Conservation (phyloP, 352 stramenopile genomes). For the Globisporangium cystogenes region DNA sequence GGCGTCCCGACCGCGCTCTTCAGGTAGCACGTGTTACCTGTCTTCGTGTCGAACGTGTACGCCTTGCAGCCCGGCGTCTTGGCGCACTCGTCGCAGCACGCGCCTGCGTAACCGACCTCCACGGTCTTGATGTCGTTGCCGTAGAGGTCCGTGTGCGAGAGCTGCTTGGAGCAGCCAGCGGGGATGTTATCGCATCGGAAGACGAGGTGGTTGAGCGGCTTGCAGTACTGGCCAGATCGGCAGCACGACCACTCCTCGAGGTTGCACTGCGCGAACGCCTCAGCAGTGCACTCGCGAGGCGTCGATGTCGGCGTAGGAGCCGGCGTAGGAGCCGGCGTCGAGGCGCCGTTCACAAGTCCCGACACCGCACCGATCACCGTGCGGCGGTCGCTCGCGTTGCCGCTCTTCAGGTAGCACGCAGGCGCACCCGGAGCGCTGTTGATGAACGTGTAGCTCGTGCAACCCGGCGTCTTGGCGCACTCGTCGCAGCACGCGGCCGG, state of each 20-base stretch:
- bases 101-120: conserved; percentile 18
- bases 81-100: conserved; percentile 40
- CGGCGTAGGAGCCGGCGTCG: too few relatives aligned
- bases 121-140: conserved; percentile 43
- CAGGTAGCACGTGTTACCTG: conserved; percentile 55
- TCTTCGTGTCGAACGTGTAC: conserved; percentile 39
- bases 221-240: conserved; percentile 29
- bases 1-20: conserved; percentile 16
- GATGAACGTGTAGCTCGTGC: conserved; percentile 37
- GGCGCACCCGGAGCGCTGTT: too few relatives aligned
- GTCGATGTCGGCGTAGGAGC: not conserved
- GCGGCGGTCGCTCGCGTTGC: not conserved
- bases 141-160: conserved; percentile 30
- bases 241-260: conserved; percentile 18
- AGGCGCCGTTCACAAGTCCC: not conserved
- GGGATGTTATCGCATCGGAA: conserved; percentile 20
- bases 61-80: conserved; percentile 26
- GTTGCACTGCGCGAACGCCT: not conserved
- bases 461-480: conserved; percentile 26
- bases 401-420: not conserved
- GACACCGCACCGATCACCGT: not conserved
- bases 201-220: conserved; percentile 15
- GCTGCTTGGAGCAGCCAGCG: conserved; percentile 21
- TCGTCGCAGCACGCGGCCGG: conserved; percentile 24
- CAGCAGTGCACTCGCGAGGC: not conserved